These are phyloP conservation scores for Lantana camara DNA, from an alignment of 257 asterid species.

Conservation along the genomic window DNA sequence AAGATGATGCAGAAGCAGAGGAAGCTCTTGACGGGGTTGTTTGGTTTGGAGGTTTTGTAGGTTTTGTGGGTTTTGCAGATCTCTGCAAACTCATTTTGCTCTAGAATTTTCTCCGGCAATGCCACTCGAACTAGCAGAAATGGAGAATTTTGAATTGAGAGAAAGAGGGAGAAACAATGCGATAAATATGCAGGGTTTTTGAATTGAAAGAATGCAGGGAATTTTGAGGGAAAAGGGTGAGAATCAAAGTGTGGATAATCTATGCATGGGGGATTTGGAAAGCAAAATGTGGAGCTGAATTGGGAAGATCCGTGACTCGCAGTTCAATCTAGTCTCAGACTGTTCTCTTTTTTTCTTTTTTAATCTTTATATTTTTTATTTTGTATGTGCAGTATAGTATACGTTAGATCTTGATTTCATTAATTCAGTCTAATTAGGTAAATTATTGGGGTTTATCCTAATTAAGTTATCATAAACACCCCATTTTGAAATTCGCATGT, in stretches of 20 bases:
- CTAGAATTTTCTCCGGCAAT: not conserved
- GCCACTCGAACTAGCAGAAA: constrained; percentile 6
- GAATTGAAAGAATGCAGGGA: constrained; percentile 5
- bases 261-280: no score
- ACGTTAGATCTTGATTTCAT: no score
- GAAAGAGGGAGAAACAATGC: constrained; percentile 17
- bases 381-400: not conserved
- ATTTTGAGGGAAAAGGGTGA: constrained; percentile 1
- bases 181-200: constrained; percentile 18
- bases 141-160: constrained; percentile 14
- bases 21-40: constrained; percentile 46
- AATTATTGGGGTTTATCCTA: no score
- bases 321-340: not conserved
- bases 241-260: constrained; percentile 23
- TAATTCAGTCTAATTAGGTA: no score
- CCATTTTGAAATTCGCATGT: no score
- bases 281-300: constrained; percentile 36
- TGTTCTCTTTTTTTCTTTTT: not conserved
- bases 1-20: constrained; percentile 56
- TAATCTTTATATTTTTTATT: not conserved
- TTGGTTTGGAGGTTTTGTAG: constrained; percentile 68
- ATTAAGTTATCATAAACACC: no score
- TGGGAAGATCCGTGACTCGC: constrained; percentile 40
- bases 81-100: constrained; percentile 50
- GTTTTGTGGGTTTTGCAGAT: constrained; percentile 79